Conservation (phyloP, 192 early-diverging fungal species). For the Coemansia sp. region DNA sequence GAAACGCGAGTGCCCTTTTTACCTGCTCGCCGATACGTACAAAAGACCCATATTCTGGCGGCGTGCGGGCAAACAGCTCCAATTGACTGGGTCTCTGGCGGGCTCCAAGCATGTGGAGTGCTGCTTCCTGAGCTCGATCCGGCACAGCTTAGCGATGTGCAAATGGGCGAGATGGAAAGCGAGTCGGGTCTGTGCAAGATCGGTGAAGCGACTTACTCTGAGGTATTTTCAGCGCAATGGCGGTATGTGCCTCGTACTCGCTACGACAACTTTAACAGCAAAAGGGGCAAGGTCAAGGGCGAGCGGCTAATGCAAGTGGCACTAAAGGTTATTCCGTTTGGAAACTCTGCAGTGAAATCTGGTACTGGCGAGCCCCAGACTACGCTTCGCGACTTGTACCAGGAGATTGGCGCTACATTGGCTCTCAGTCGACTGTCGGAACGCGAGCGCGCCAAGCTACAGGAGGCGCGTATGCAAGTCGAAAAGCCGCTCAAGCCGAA, state of each 20-base stretch:
- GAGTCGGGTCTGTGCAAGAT: slow-evolving; percentile 61
- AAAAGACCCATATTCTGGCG: slow-evolving; percentile 46
- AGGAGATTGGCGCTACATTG: slow-evolving; percentile 63
- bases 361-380: slow-evolving; percentile 53
- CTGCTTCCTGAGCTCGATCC: slow-evolving; percentile 31
- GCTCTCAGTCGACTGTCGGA: slow-evolving; percentile 55
- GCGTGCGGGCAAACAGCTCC: slow-evolving; percentile 52
- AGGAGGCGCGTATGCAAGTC: slow-evolving; percentile 42
- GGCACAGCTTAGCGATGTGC: slow-evolving; percentile 10
- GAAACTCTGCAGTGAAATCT: slow-evolving; percentile 40
- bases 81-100: slow-evolving; percentile 47
- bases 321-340: slow-evolving; percentile 83
- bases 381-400: slow-evolving; percentile 57
- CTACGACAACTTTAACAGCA: slow-evolving; percentile 49
- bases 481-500: slow-evolving; percentile 42
- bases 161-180: slow-evolving; percentile 45
- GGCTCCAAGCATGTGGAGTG: slow-evolving; percentile 44
- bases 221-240: slow-evolving; percentile 66
- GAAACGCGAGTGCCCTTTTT: slow-evolving; percentile 49
- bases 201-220: slow-evolving; percentile 83
- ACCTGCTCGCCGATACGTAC: slow-evolving; percentile 47
- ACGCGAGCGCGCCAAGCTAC: slow-evolving; percentile 38
- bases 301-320: slow-evolving; percentile 62
- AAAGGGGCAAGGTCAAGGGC: slow-evolving; percentile 37
- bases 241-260: slow-evolving; percentile 40